Percentiles rank a stretch among this genome's conserved stretches.
Evolutionary conservation across 1,139 yeast genomes (phyloP).

Genomic region (Geotrichum histeridarum): DNA sequence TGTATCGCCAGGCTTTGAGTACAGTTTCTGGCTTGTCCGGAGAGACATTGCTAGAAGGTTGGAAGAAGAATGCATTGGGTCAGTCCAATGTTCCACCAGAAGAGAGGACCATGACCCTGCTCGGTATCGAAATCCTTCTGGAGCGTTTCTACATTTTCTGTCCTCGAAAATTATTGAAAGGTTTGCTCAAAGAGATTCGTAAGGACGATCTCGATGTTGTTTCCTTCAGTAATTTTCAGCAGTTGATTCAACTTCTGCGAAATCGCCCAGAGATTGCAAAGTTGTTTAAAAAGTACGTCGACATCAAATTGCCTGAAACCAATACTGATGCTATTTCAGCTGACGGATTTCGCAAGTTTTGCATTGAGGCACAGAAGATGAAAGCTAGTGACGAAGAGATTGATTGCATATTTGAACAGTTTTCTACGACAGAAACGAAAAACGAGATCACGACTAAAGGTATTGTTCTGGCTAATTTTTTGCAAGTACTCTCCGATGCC

Average conservation of each 20-base stretch:
- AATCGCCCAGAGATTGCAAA: constrained; percentile 47
- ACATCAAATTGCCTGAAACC: constrained; percentile 13
- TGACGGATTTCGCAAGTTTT: constrained; percentile 45
- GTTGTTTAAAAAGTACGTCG: constrained; percentile 38
- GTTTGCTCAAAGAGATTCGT: constrained; percentile 38
- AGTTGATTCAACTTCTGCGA: constrained; percentile 54
- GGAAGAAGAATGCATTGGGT: constrained; percentile 45
- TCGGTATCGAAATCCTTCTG: constrained; percentile 63
- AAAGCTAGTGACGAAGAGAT: background rate
- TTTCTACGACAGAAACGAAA: constrained; percentile 2
- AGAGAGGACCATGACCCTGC: constrained; percentile 51
- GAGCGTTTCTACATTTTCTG: constrained; percentile 65
- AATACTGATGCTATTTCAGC: constrained; percentile 32
- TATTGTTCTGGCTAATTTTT: constrained; percentile 41
- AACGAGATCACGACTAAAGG: constrained; percentile 1
- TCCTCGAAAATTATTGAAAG: constrained; percentile 40
- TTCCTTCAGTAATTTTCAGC: constrained; percentile 66
- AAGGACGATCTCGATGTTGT: constrained; percentile 41
- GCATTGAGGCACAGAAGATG: constrained; percentile 45
- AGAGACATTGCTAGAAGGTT: constrained; percentile 51
- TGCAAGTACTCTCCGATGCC: constrained; percentile 50
- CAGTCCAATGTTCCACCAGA: constrained; percentile 37
- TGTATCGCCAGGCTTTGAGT: constrained; percentile 49
- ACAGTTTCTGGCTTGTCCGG: constrained; percentile 52
- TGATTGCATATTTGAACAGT: constrained; percentile 8